phyloP scores from a whole-genome alignment of 2,329 filamentous ascomycete species.

The Coniochaeta prunicola region DNA sequence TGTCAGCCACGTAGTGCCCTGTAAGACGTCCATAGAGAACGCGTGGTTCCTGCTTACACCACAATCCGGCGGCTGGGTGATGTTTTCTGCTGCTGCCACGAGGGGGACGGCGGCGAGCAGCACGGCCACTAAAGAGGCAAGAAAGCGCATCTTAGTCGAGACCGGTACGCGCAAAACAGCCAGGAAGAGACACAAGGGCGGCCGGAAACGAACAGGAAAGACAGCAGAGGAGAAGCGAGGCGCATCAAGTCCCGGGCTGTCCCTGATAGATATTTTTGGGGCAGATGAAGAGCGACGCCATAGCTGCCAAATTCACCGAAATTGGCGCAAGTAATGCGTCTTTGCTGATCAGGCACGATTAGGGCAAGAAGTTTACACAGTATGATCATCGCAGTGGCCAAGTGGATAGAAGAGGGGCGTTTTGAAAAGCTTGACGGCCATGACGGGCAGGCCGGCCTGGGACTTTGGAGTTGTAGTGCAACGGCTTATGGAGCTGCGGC shows the following conservation, averaged over 20 bases:
- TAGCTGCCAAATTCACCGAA: background rate
- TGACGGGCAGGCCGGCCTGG: too few relatives aligned
- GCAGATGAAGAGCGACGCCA: background rate
- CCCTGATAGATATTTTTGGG: slow-evolving; percentile 1
- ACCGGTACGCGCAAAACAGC: background rate
- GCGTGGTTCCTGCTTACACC: background rate
- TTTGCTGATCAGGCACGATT: background rate
- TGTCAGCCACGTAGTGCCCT: background rate
- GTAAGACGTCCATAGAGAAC: background rate
- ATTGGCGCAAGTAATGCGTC: background rate
- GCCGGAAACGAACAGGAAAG: background rate
- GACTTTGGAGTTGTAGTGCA: background rate
- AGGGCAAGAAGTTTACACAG: background rate
- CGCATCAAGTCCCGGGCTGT: background rate
- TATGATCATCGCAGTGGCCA: background rate
- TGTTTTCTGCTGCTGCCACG: background rate
- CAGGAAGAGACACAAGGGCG: background rate
- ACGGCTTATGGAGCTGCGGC: background rate
- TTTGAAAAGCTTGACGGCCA: background rate
- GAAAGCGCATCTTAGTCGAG: background rate
- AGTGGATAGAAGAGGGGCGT: background rate
- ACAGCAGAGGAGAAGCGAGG: background rate
- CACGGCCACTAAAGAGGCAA: background rate
- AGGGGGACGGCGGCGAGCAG: background rate
- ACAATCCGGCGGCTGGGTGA: background rate